A percentile compares a stretch with the other conserved stretches of the same genome.
These are phyloP conservation scores for Tremella fuciformis DNA, from an alignment of 768 basidiomycete species.

Conservation along the genomic window DNA sequence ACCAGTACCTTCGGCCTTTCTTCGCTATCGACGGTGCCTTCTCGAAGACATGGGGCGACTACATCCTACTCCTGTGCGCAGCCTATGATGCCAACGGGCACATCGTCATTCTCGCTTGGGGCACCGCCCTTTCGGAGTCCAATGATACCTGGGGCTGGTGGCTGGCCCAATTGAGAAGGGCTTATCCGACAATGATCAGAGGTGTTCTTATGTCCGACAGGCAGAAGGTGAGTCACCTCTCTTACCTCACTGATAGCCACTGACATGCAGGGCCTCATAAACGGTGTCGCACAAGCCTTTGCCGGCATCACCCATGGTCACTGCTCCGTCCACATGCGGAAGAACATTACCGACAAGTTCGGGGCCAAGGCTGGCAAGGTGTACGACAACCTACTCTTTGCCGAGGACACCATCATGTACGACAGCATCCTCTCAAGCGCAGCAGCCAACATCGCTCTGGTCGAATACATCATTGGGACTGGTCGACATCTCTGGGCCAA, in stretches of 20 bases:
- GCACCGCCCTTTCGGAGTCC: neutral
- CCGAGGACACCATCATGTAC: neutral
- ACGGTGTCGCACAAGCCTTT: neutral
- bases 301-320: neutral
- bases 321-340: neutral
- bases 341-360: neutral
- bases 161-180: too few relatives aligned
- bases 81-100: neutral
- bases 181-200: too few relatives aligned
- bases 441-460: neutral
- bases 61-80: neutral
- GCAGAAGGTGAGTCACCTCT: slow-evolving; percentile 1
- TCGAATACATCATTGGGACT: neutral
- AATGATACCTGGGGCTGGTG: too few relatives aligned
- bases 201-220: neutral
- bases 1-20: neutral
- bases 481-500: neutral
- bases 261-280: neutral
- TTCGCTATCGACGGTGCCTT: slow-evolving; percentile 1
- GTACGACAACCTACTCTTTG: neutral
- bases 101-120: slow-evolving; percentile 1
- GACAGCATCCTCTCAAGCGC: neutral
- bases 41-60: neutral
- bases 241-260: neutral
- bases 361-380: neutral